Evolutionary conservation across 495 filamentous ascomycete species (phyloP).

Genomic region (Barbatosphaeria neglecta): DNA sequence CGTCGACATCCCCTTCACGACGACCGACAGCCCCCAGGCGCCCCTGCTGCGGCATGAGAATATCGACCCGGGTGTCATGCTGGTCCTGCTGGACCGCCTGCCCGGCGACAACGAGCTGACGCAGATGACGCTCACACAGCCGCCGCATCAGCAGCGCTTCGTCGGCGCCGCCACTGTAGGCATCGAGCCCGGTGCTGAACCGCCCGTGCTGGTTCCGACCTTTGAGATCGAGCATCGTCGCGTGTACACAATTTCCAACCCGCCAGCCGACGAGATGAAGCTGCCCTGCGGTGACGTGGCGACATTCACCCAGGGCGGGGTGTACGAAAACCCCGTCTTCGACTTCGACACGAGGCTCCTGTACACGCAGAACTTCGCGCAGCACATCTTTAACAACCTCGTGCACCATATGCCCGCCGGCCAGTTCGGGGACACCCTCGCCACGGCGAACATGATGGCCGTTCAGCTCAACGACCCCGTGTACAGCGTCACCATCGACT

Average conservation of each 20-base stretch:
- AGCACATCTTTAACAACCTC: too few relatives aligned
- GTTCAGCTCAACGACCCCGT: too few relatives aligned
- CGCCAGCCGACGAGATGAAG: not conserved
- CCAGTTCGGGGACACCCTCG: too few relatives aligned
- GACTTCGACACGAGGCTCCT: not conserved
- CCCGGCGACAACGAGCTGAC: not conserved
- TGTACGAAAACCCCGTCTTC: not conserved
- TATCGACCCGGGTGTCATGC: conserved; percentile 11
- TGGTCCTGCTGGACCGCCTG: conserved; percentile 5
- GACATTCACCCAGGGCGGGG: not conserved
- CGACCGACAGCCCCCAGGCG: not conserved
- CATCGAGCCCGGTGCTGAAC: not conserved
- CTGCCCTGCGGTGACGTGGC: not conserved
- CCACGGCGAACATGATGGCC: too few relatives aligned
- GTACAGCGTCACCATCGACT: too few relatives aligned
- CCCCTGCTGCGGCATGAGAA: conserved; percentile 8
- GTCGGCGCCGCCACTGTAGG: not conserved
- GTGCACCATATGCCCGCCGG: too few relatives aligned
- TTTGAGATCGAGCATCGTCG: not conserved
- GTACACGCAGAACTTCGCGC: too few relatives aligned
- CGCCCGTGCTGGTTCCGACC: not conserved
- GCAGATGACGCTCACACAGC: conserved; percentile 11
- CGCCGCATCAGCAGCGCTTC: conserved; percentile 25
- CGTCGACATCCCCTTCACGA: not conserved
- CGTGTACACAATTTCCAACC: not conserved